Evolutionary conservation across 768 basidiomycete genomes (phyloP).

Genomic region (Trametes meyenii): DNA sequence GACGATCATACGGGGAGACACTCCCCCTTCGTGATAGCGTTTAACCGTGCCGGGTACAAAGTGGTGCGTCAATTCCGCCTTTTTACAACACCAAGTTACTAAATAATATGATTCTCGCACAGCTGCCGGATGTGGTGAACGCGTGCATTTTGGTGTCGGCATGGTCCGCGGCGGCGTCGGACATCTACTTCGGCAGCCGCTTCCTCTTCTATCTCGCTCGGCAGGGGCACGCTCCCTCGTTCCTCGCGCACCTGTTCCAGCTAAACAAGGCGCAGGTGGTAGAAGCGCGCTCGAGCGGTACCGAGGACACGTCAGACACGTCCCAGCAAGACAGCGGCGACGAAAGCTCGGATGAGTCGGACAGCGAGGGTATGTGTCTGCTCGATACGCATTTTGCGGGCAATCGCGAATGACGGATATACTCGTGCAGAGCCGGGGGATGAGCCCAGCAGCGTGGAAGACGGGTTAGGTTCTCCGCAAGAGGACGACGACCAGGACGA

Average conservation of each 20-base stretch:
- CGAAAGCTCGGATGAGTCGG: background rate
- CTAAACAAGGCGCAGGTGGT: conserved; percentile 15
- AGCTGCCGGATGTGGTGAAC: conserved; percentile 43
- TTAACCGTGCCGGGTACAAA: conserved; percentile 45
- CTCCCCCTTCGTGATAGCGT: conserved; percentile 54
- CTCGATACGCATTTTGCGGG: no score
- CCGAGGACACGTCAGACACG: background rate
- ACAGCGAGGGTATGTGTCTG: background rate
- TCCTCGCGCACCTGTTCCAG: conserved; percentile 28
- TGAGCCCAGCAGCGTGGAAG: background rate
- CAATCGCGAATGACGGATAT: background rate
- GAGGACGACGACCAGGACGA: background rate
- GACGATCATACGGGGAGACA: conserved; percentile 37
- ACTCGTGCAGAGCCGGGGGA: background rate
- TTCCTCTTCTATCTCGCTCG: conserved; percentile 57
- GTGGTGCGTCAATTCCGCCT: conserved; percentile 34
- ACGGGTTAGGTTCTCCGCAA: background rate
- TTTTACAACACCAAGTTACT: background rate
- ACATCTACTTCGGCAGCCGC: conserved; percentile 53
- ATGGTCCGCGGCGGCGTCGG: conserved; percentile 58
- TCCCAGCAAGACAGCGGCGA: conserved; percentile 4
- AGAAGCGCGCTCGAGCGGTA: background rate
- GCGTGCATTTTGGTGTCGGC: conserved; percentile 52
- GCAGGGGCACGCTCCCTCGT: conserved; percentile 41
- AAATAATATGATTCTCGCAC: background rate